Percentiles rank a stretch among this genome's conserved stretches.
phyloP scores from a whole-genome alignment of 2,329 filamentous ascomycete genomes.

The Metarhizium guizhouense region DNA sequence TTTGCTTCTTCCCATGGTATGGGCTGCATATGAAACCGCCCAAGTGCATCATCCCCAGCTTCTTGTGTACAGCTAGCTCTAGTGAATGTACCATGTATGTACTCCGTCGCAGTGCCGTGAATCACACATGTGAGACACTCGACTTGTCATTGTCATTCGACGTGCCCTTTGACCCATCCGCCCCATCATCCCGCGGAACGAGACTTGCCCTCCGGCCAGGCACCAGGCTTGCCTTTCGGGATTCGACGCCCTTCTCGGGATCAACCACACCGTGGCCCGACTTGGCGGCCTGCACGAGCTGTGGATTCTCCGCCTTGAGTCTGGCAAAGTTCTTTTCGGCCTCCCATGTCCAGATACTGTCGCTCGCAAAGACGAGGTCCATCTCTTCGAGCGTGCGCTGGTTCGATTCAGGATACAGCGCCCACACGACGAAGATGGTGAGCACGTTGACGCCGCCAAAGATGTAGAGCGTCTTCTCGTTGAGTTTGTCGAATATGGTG shows the following conservation, averaged over 20 bases:
- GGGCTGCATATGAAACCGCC: too few species aligned
- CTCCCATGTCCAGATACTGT: slow-evolving; percentile 62
- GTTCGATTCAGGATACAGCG: slow-evolving; percentile 65
- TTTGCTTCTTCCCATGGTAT: too few species aligned
- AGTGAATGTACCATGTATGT: too few species aligned
- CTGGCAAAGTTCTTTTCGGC: slow-evolving; percentile 55
- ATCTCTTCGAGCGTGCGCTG: slow-evolving; percentile 69
- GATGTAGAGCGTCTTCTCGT: slow-evolving; percentile 65
- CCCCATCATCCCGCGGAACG: background rate
- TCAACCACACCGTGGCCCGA: slow-evolving; percentile 8
- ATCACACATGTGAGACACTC: slow-evolving; percentile 20
- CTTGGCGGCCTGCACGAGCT: slow-evolving; percentile 18
- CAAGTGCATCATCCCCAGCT: background rate
- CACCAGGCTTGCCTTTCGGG: slow-evolving; percentile 2
- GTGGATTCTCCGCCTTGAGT: slow-evolving; percentile 53
- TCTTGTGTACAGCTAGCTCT: background rate
- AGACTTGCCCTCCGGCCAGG: background rate
- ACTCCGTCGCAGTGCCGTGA: background rate
- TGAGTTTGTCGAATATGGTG: slow-evolving; percentile 53
- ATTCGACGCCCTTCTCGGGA: slow-evolving; percentile 11
- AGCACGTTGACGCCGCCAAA: slow-evolving; percentile 61
- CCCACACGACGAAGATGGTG: slow-evolving; percentile 62
- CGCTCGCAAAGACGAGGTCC: slow-evolving; percentile 60
- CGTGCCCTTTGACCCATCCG: background rate
- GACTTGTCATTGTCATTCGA: slow-evolving; percentile 5